Conservation (phyloP, 2,329 filamentous ascomycete genomes). For the Aspergillus luchuensis region DNA sequence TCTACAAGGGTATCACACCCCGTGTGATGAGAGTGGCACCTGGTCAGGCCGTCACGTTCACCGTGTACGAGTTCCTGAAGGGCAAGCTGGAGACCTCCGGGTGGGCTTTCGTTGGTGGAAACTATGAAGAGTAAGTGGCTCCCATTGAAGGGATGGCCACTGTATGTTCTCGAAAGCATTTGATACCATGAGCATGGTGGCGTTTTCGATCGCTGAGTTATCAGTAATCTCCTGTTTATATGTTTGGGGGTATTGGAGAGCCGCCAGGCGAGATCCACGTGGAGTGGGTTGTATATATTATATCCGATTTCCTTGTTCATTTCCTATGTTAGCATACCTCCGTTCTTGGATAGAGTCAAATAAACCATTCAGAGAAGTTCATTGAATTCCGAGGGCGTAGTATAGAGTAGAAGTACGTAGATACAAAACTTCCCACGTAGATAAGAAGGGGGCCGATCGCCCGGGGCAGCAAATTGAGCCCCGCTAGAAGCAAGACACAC, state of each 20-base stretch:
- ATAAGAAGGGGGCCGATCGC: not conserved
- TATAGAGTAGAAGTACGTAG: not conserved
- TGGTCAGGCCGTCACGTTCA: slow-evolving; percentile 80
- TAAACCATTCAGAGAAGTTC: not conserved
- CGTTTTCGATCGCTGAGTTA: slow-evolving; percentile 28
- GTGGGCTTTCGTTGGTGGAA: slow-evolving; percentile 60
- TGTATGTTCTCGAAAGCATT: slow-evolving; percentile 27
- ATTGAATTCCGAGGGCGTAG: not conserved
- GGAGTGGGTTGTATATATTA: slow-evolving; percentile 25
- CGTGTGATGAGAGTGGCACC: slow-evolving; percentile 96
- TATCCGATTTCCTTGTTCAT: slow-evolving; percentile 15
- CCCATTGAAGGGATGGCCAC: slow-evolving; percentile 3
- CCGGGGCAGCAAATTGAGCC: not conserved
- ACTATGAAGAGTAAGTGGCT: slow-evolving; percentile 62
- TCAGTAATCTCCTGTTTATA: slow-evolving; percentile 17
- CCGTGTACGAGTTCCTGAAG: slow-evolving; percentile 75
- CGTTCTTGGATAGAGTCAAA: not conserved
- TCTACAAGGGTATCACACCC: slow-evolving; percentile 99
- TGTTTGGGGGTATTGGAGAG: slow-evolving; percentile 14
- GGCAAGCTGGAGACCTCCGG: slow-evolving; percentile 69
- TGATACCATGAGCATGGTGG: slow-evolving; percentile 33
- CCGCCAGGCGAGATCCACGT: slow-evolving; percentile 12
- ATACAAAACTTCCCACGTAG: not conserved
- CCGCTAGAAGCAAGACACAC: slow-evolving; percentile 26
- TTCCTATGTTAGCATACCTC: slow-evolving; percentile 11